These are phyloP conservation scores for Salmacisia buchloeana DNA, from an alignment of 1,284 basidiomycete genomes.

Conservation along the genomic window DNA sequence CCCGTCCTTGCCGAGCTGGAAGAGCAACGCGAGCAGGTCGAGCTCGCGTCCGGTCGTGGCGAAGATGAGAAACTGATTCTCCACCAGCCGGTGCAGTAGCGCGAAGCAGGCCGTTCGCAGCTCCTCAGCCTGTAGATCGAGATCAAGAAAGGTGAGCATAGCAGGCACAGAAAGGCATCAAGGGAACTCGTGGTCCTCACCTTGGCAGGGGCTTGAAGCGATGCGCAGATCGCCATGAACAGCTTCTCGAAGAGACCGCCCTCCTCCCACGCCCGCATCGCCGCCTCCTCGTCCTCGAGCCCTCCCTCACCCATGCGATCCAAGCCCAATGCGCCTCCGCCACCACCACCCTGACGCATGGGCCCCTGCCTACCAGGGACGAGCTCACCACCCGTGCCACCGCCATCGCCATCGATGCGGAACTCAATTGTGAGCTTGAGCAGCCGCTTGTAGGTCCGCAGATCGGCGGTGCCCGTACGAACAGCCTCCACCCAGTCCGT, in stretches of 20 bases:
- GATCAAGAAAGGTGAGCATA: no score
- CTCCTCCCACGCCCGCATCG: slow-evolving; percentile 8
- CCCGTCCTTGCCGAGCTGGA: slow-evolving; percentile 7
- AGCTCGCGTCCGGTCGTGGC: slow-evolving; percentile 13
- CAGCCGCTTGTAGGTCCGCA: slow-evolving; percentile 21
- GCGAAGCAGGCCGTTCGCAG: slow-evolving; percentile 25
- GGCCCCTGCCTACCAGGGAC: slow-evolving; percentile 5
- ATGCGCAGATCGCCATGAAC: background rate
- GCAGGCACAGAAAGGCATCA: background rate
- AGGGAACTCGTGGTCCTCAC: background rate
- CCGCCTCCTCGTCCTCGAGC: slow-evolving; percentile 3
- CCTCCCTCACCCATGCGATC: slow-evolving; percentile 10
- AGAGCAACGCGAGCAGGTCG: slow-evolving; percentile 17
- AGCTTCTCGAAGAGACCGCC: slow-evolving; percentile 7
- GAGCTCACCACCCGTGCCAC: background rate
- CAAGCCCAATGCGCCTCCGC: slow-evolving; percentile 6
- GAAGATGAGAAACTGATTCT: slow-evolving; percentile 31
- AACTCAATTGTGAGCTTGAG: slow-evolving; percentile 26
- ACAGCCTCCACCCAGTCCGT: slow-evolving; percentile 26
- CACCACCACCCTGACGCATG: background rate
- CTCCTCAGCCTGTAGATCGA: slow-evolving; percentile 9
- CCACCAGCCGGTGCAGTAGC: slow-evolving; percentile 26
- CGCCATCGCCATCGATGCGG: background rate
- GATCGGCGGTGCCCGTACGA: slow-evolving; percentile 16
- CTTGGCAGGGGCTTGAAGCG: background rate